These are phyloP conservation scores for Mycosphaerella arachidis DNA, from an alignment of 2,329 filamentous ascomycete genomes.

Conservation along the genomic window DNA sequence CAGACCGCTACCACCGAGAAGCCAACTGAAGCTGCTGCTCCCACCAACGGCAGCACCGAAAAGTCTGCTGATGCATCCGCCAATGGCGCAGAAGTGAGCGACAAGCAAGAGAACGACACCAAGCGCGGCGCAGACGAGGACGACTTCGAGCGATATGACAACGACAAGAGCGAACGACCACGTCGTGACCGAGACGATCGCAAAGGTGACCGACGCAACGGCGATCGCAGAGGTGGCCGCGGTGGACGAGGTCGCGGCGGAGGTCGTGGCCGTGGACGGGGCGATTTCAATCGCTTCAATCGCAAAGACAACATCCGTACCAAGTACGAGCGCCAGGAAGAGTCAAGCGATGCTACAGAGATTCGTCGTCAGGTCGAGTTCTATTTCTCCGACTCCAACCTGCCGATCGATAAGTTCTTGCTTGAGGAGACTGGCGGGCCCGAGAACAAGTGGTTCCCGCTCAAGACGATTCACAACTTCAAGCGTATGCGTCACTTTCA, in stretches of 20 bases:
- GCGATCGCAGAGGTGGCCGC: constrained; percentile 12
- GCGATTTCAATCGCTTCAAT: constrained; percentile 7
- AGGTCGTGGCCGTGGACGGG: constrained; percentile 9
- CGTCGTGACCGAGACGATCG: constrained; percentile 12
- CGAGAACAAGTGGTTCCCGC: constrained; percentile 73
- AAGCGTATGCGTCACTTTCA: constrained; percentile 96
- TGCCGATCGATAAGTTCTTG: constrained; percentile 83
- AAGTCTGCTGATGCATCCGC: constrained; percentile 11
- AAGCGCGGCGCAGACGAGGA: constrained; percentile 9
- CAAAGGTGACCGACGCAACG: constrained; percentile 8
- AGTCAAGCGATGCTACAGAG: constrained; percentile 70
- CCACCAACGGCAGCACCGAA: constrained; percentile 15
- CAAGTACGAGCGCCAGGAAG: constrained; percentile 49
- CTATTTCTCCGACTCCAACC: constrained; percentile 90
- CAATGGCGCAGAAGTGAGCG: constrained; percentile 12
- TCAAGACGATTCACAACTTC: constrained; percentile 77
- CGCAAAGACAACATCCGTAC: constrained; percentile 20
- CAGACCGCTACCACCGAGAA: constrained; percentile 16
- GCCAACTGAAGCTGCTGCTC: constrained; percentile 13
- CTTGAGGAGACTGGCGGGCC: constrained; percentile 71
- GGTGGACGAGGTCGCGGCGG: constrained; percentile 14
- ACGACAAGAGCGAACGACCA: constrained; percentile 10
- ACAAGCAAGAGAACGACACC: constrained; percentile 18
- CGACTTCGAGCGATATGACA: constrained; percentile 4
- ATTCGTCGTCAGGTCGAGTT: constrained; percentile 94